Evolutionary conservation across 2,329 filamentous ascomycete species (phyloP).

Genomic region (Penicillium sp.): DNA sequence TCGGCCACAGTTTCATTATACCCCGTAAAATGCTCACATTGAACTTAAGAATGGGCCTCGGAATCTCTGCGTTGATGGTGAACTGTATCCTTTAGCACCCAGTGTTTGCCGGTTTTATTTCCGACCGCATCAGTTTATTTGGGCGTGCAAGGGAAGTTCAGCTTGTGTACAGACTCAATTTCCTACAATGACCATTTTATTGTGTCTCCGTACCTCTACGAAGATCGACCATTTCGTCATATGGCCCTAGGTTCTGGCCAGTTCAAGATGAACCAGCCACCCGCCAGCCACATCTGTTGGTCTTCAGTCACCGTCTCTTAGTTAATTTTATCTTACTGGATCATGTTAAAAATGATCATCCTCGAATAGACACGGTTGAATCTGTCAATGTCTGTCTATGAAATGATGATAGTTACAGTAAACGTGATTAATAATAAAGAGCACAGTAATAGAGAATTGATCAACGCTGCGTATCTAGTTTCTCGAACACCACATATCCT

Average conservation of each 20-base stretch:
- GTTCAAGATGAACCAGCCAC: neutral
- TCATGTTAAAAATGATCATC: neutral
- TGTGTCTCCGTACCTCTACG: neutral
- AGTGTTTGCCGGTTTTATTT: neutral
- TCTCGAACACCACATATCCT: too few relatives aligned
- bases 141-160: neutral
- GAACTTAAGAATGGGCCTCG: neutral
- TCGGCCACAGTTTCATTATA: neutral
- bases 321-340: neutral
- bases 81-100: neutral
- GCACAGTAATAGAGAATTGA: too few relatives aligned
- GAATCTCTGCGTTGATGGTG: neutral
- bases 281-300: neutral
- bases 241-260: neutral
- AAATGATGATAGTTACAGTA: neutral
- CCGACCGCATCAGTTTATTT: neutral
- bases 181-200: neutral
- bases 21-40: neutral
- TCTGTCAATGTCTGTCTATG: neutral
- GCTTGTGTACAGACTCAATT: neutral
- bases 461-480: too few relatives aligned
- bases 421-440: too few relatives aligned
- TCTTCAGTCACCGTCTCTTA: neutral
- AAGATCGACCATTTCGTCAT: neutral
- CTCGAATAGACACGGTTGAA: neutral